Evolutionary conservation across 164 flowering plant species (phyloP).

Genomic region (Houttuynia cordata): DNA sequence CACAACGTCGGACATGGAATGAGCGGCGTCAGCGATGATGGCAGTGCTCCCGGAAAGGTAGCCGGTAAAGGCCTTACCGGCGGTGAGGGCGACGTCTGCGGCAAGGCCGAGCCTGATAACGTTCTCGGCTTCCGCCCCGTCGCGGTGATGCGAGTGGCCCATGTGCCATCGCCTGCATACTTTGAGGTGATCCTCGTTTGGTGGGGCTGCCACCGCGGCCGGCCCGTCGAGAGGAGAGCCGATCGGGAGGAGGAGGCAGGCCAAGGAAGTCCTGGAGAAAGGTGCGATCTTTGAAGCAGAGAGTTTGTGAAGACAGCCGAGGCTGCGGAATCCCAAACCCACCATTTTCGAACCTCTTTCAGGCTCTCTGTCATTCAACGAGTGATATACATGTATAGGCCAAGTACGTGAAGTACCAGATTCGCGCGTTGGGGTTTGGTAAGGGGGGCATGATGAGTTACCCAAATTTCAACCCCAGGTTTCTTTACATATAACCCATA

Average conservation of each 20-base stretch:
- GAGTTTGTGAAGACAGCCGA: background rate
- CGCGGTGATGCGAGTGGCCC: constrained; percentile 41
- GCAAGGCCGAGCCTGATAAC: constrained; percentile 72
- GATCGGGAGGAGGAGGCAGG: constrained; percentile 3
- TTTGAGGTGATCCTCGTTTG: constrained; percentile 9
- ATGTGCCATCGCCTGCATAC: constrained; percentile 51
- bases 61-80: constrained; percentile 71
- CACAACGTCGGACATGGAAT: constrained; percentile 92
- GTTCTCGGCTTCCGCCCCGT: constrained; percentile 38
- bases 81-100: constrained; percentile 57
- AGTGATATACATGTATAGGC: no score
- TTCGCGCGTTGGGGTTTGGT: no score
- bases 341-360: no score
- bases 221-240: background rate
- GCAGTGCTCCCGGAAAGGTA: constrained; percentile 88
- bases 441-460: no score
- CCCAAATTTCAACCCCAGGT: no score
- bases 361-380: no score
- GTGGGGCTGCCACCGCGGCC: background rate
- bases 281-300: background rate
- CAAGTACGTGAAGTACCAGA: no score
- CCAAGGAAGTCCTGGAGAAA: background rate
- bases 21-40: constrained; percentile 90
- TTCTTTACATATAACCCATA: no score
- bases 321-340: constrained; percentile 6